Base-by-base conservation (phyloP, 495 filamentous ascomycete genomes). In the Xylaria scruposa region DNA sequence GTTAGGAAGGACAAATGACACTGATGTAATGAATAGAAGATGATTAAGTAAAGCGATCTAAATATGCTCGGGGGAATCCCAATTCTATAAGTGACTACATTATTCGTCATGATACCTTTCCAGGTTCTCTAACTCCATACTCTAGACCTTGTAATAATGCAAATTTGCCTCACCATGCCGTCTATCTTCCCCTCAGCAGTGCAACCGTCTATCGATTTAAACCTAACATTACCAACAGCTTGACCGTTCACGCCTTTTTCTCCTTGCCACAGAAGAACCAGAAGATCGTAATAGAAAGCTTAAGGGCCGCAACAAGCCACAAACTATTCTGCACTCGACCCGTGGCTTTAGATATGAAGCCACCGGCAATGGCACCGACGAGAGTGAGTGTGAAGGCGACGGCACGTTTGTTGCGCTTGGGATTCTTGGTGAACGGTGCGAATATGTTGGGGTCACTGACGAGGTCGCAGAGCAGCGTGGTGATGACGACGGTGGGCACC, bases 401-500 rank as follows among this genome's bases (percentile, higher is more conserved):
- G 7, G 89, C 75, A 29, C 92, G 83, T 31, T 90, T 79, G 78
- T 93, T 91, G 46, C 91, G 83, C 81, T 92, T 92, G 1, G 84
- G 83, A 72, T 92, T 92, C 67, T 83, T 75, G 49, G 75, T 79
- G 9, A 84, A 80, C 33, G 80, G 79, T 5, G 77, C 81, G 0
- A 85, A 68, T 13, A 91, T 74, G 40, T 83, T 80, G n/a, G 88
- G 86, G 70, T 92, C 88, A 21, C 87, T 88, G 8, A 88, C 85
- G 65, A 93, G 79, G 73, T 93, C 91, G 74, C 89, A 91, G 70
- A 93, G 89, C 26, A 93, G 83, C 68, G 86, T 91, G 5, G 92
- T 94, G 74, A 93, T 79, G 13, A 94, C 92, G 38, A 91, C 91
- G 1, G 90, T 91, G 15, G 92, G 92, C 51, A 94, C 87, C 78